phyloP scores from a whole-genome alignment of 164 flowering plant species.

The Magnolia sinica region DNA sequence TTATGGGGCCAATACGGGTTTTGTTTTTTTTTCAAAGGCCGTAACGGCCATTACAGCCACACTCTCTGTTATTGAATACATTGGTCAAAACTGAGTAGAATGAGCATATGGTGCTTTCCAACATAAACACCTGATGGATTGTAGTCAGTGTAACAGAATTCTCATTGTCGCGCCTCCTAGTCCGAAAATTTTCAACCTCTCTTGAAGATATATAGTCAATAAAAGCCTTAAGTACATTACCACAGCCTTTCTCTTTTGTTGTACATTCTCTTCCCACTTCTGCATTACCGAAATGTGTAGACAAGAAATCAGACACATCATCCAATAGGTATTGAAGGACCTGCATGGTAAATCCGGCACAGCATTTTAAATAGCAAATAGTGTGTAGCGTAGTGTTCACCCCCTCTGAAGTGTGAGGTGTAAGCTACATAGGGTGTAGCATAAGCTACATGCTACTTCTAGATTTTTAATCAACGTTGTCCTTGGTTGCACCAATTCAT shows the following conservation, averaged over 20 bases:
- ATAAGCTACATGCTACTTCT: no score
- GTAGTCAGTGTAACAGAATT: slow-evolving; percentile 88
- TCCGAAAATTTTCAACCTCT: slow-evolving; percentile 71
- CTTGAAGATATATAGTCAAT: slow-evolving; percentile 61
- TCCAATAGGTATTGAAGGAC: slow-evolving; percentile 84
- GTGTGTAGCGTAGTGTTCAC: no score
- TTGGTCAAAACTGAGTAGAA: background rate
- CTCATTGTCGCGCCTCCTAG: slow-evolving; percentile 68
- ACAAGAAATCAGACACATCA: slow-evolving; percentile 79
- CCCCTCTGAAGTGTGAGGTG: no score
- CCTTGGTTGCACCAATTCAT: no score
- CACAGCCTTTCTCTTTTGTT: slow-evolving; percentile 51
- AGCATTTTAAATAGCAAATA: no score
- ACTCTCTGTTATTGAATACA: no score
- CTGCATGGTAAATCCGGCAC: slow-evolving; percentile 33
- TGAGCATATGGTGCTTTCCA: background rate
- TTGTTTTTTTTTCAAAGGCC: background rate
- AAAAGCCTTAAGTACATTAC: slow-evolving; percentile 52
- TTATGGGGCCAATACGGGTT: background rate
- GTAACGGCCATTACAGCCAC: background rate
- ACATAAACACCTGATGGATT: slow-evolving; percentile 78
- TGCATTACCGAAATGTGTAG: slow-evolving; percentile 25
- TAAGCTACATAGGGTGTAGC: no score
- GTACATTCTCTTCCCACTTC: slow-evolving; percentile 18
- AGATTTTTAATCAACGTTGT: no score